Conservation (phyloP, 148 eudicot species). For the Nepenthes gracilis region DNA sequence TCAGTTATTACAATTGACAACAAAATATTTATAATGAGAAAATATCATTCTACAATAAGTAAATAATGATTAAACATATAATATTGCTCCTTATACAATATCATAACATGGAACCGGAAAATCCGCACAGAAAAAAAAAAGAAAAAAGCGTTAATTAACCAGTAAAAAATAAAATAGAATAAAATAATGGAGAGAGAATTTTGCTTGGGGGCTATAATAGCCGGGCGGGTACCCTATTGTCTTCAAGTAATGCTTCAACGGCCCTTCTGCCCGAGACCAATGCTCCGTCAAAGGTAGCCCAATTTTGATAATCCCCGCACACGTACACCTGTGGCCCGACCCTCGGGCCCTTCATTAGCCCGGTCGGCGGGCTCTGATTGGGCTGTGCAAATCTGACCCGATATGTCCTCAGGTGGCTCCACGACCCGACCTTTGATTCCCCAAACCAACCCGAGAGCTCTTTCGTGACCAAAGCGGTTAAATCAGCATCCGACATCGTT, state of each 20-base stretch:
- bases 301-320: slow-evolving; percentile 84
- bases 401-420: slow-evolving; percentile 74
- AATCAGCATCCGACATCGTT: slow-evolving; percentile 43
- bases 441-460: slow-evolving; percentile 87
- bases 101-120: too few relatives aligned
- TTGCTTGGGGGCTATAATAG: not conserved
- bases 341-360: slow-evolving; percentile 51
- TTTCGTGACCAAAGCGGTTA: slow-evolving; percentile 33
- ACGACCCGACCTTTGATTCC: slow-evolving; percentile 37
- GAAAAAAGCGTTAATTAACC: too few relatives aligned
- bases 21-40: too few relatives aligned
- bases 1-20: too few relatives aligned
- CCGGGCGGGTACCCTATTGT: slow-evolving; percentile 18
- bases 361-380: slow-evolving; percentile 84
- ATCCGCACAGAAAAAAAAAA: too few relatives aligned
- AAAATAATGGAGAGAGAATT: not conserved
- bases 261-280: slow-evolving; percentile 84
- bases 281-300: slow-evolving; percentile 98
- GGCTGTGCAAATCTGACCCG: slow-evolving; percentile 76
- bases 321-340: slow-evolving; percentile 49
- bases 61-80: too few relatives aligned
- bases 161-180: too few relatives aligned
- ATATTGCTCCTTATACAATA: too few relatives aligned
- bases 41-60: too few relatives aligned
- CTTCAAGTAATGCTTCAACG: slow-evolving; percentile 64